Conservation (phyloP, 1,139 yeast genomes). For the Nakaseomyces nivariensis region DNA sequence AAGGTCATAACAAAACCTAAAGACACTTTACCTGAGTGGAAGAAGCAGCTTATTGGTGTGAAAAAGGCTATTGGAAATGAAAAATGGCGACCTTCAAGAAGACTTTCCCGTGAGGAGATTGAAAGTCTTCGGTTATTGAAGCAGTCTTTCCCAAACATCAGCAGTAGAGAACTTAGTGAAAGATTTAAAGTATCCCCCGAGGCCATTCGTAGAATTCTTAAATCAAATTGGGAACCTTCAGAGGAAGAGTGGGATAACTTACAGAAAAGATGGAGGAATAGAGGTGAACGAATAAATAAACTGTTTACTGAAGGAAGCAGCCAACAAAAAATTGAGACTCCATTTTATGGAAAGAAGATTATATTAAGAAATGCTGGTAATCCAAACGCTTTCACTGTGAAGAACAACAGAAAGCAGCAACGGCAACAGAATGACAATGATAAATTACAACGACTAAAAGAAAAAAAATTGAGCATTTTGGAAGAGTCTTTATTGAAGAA, state of each 20-base stretch:
- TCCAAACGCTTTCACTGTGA: neutral
- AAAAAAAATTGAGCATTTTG: neutral
- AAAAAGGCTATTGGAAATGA: constrained; percentile 47
- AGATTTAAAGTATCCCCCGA: constrained; percentile 72
- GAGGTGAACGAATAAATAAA: constrained; percentile 32
- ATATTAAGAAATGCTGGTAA: constrained; percentile 3
- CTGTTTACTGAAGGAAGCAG: constrained; percentile 9
- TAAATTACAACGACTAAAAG: neutral
- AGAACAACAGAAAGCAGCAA: neutral
- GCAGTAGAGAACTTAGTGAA: constrained; percentile 50
- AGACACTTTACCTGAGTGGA: constrained; percentile 39
- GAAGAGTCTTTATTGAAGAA: neutral
- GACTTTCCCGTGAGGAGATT: constrained; percentile 61
- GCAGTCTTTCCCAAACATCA: constrained; percentile 47
- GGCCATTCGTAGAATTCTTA: constrained; percentile 68
- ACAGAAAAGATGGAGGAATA: constrained; percentile 40
- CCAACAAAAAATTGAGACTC: neutral
- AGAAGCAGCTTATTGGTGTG: constrained; percentile 53
- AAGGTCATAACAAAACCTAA: neutral
- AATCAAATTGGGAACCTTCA: constrained; percentile 67
- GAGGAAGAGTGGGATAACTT: constrained; percentile 39
- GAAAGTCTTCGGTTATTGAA: constrained; percentile 52
- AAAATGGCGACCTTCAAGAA: constrained; percentile 62
- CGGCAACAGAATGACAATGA: neutral
- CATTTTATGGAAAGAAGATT: neutral